phyloP scores from a whole-genome alignment of 225 moss, liverwort and hornwort species.

The Thuidium tamariscinum region DNA sequence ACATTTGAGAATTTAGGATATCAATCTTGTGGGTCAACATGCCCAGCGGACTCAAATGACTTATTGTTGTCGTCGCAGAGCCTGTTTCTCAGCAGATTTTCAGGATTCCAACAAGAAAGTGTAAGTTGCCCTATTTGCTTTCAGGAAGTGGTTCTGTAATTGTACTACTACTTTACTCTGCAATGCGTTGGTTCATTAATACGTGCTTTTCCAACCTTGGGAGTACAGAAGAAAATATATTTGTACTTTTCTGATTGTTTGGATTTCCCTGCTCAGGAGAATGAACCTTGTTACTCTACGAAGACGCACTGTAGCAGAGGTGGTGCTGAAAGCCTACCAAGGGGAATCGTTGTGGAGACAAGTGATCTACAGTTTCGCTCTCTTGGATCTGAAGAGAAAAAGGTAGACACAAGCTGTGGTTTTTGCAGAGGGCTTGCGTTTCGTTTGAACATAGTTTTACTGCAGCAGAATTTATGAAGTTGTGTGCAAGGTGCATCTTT shows the following conservation, averaged over 20 bases:
- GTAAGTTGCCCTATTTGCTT: not conserved
- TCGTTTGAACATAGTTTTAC: not conserved
- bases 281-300: not conserved
- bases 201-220: not conserved
- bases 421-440: not conserved
- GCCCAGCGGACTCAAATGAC: not conserved
- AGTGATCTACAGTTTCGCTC: conserved; percentile 64
- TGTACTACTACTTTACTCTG: not conserved
- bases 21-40: not conserved
- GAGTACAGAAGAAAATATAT: not conserved
- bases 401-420: not conserved
- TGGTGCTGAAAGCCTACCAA: conserved; percentile 41
- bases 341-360: conserved; percentile 62
- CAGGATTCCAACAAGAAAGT: not conserved
- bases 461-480: not conserved
- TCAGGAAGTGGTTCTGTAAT: not conserved
- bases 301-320: conserved; percentile 16
- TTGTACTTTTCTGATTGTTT: not conserved
- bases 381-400: conserved; percentile 14
- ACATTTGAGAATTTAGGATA: not conserved
- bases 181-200: not conserved
- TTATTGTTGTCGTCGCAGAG: not conserved
- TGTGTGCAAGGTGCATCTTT: not conserved
- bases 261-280: not conserved
- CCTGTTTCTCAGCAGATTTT: conserved; percentile 9